Evolutionary conservation across 2,329 filamentous ascomycete genomes (phyloP).

Genomic region (Dothistroma septosporum): DNA sequence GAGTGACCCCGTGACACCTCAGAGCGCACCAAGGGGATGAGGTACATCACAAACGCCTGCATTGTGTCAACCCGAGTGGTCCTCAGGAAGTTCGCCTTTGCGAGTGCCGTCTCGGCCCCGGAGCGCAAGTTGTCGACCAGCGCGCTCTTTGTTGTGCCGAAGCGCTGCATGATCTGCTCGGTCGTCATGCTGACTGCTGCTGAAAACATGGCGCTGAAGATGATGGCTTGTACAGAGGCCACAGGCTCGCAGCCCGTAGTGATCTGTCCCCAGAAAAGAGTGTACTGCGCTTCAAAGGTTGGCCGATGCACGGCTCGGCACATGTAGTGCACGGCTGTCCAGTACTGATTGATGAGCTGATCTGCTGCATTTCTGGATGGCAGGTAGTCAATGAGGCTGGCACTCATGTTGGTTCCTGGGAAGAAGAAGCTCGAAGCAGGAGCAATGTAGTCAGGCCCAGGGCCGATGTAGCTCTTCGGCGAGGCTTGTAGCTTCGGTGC

Average conservation of each 20-base stretch:
- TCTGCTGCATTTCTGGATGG: constrained; percentile 57
- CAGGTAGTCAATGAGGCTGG: constrained; percentile 57
- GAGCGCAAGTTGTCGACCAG: constrained; percentile 61
- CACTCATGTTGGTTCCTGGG: constrained; percentile 45
- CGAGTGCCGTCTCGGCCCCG: constrained; percentile 63
- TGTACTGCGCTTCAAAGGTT: constrained; percentile 62
- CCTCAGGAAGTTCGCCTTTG: constrained; percentile 65
- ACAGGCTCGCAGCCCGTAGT: constrained; percentile 58
- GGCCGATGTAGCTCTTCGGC: constrained; percentile 54
- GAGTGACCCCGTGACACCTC: constrained; percentile 72
- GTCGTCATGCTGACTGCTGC: constrained; percentile 64
- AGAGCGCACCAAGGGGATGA: constrained; percentile 68
- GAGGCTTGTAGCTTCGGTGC: constrained; percentile 25
- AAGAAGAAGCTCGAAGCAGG: constrained; percentile 67
- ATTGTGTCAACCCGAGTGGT: constrained; percentile 70
- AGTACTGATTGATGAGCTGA: constrained; percentile 63
- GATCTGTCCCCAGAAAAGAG: constrained; percentile 62
- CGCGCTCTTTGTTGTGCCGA: constrained; percentile 54
- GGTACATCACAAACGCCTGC: constrained; percentile 72
- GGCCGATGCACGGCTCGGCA: constrained; percentile 59
- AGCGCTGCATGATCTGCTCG: constrained; percentile 48
- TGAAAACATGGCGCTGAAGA: constrained; percentile 67
- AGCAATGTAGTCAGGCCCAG: constrained; percentile 62
- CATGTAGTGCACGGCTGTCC: constrained; percentile 63
- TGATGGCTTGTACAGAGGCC: constrained; percentile 61